Base-by-base conservation (phyloP, 495 filamentous ascomycete species). In the Lasiosphaeria hispida region DNA sequence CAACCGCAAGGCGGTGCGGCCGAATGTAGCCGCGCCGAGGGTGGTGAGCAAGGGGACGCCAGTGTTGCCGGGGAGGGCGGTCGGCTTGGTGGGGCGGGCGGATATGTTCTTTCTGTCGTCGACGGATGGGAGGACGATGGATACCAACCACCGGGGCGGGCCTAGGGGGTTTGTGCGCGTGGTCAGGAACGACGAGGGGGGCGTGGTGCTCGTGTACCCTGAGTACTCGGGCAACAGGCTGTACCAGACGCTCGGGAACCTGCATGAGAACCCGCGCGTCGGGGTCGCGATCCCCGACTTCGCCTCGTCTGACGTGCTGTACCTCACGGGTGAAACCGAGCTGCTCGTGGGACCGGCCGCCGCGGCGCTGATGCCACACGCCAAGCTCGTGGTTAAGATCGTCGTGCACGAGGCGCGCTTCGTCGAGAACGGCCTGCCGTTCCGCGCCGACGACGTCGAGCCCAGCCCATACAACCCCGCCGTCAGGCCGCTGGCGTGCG, bases 61-160 rank as follows among this genome's bases (percentile, higher is more conserved):
- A 7, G 17, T 30, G 35, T 83, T 2, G 80, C 79, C 14, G 5
- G 63, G 68, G 15, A 70, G 73, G 41, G 87, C 87, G 10, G 48
- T 89, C 8, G 66, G 75, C 5, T 67, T 93, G 4, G 69, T 96
- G 10, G 68, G 60, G 8, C 81, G 84, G 59, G 82, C 88, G 15
- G 91, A 92, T 65, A 72, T 88, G 36, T 85, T 96, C 60, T 94
- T 96, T 68, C 73, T 94, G 14, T 86, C 87, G 23, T 85, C 83
- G 37, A 80, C 78, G 10, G 76, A 87, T 59, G 77, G 80, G n/a
- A 64, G 68, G 17, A 85, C 83, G 61, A 92, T 96, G 90, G 90
- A 92, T 67, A 88, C 86, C n/a, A 94, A 94, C 65, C 84, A 88
- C 59, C 82, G 91, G 19, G 90, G 91, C 38, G 90, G 90, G 0